Evolutionary conservation across 345 rosid genomes (phyloP).

Genomic region (Eutrema japonicum): DNA sequence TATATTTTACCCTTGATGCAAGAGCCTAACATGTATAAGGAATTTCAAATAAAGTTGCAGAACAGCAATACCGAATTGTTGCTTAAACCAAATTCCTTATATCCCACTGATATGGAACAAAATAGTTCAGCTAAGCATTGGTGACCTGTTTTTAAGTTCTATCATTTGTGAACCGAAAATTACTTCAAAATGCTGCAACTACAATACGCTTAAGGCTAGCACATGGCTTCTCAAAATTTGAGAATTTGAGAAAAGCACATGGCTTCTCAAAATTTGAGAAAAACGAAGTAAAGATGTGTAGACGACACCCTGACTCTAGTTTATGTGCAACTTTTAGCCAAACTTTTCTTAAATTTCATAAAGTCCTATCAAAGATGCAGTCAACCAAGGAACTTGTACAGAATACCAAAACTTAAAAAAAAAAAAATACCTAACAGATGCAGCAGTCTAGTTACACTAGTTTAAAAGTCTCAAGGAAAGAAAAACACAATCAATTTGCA

Average conservation of each 20-base stretch:
- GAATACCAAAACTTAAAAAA: neutral
- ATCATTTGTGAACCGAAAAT: slow-evolving; percentile 13
- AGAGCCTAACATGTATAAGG: slow-evolving; percentile 9
- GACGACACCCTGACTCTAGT: neutral
- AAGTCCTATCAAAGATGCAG: neutral
- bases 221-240: neutral
- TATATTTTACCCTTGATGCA: neutral
- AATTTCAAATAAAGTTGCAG: neutral
- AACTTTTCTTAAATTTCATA: neutral
- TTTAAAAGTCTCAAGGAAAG: slow-evolving; percentile 12
- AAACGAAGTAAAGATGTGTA: neutral
- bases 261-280: neutral
- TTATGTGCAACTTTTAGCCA: neutral
- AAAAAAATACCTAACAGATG: neutral
- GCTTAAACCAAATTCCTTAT: slow-evolving; percentile 1
- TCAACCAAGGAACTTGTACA: slow-evolving; percentile 23
- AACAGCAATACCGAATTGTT: neutral
- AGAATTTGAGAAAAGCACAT: too few species aligned
- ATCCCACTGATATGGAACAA: neutral
- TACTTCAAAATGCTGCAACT: slow-evolving; percentile 15
- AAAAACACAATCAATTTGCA: slow-evolving; percentile 2
- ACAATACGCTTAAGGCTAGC: neutral
- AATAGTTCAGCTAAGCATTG: neutral
- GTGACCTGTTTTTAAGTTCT: slow-evolving; percentile 3
- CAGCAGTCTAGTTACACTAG: slow-evolving; percentile 1